Base-by-base conservation (phyloP, 2,329 filamentous ascomycete species). In the Neofusicoccum kwambonambiense region DNA sequence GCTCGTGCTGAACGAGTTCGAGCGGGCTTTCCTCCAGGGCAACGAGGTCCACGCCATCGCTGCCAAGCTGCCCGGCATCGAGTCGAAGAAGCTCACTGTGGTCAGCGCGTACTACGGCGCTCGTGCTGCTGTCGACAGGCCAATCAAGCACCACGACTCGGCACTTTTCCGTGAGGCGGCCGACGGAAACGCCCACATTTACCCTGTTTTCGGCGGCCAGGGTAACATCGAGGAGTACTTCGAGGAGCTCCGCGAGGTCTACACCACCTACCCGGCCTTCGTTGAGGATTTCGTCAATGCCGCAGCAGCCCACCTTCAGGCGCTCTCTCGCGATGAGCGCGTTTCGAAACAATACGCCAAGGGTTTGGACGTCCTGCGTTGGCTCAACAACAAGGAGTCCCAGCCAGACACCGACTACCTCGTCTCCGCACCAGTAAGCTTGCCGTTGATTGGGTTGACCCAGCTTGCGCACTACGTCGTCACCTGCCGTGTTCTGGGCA, bases 171-270 rank as follows among this genome's bases (percentile, higher is more conserved):
- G 95, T 70, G 94, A 95, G 58, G 92, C 92, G 9, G 89, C 90
- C 52, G 93, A 97, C 68, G 89, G 87, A 67, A 88, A 89, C 64
- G 93, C 93, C 63, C 89, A 87, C 71, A 87, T 99, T 66, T 99
- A 97, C 82, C 93, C 89, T 69, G 93, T 99, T 67, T 97, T 98
- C 70, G 95, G 95, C 66, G 95, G 95, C 6, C 95, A 99, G 78
- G 95, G 95, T 72, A 99, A 99, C 79, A 98, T 99, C 69, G 94
- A 99, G 80, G 96, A 99, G 81, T 99, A 99, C 81, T 99, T 99
- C 74, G 94, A 99, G 71, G 95, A 99, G 82, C 86, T 99, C 68
- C 89, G 95, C 64, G 90, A 96, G 77, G 87, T 98, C 65, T 94
- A 94, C 82, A 88, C 84, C 72, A 97, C 93, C 66, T 99, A 99